phyloP scores from a whole-genome alignment of 208 protist genomes.

The Wallacemonas sp. region DNA sequence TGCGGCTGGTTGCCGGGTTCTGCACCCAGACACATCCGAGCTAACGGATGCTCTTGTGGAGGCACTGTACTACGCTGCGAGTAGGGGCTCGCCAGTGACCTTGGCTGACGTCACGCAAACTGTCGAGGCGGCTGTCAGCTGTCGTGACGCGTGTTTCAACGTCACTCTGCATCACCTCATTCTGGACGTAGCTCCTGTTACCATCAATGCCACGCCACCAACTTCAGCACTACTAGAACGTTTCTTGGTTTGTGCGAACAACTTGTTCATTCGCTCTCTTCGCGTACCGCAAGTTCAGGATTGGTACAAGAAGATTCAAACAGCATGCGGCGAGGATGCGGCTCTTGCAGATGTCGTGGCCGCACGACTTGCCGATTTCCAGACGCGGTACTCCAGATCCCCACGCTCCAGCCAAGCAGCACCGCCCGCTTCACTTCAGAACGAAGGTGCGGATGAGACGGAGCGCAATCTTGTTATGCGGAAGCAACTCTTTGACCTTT shows the following conservation, averaged over 20 bases:
- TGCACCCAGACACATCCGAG: conserved; percentile 26
- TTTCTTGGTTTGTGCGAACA: not conserved
- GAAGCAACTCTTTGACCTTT: not conserved
- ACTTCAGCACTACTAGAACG: not conserved
- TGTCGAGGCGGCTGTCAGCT: not conserved
- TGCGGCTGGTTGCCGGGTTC: conserved; percentile 38
- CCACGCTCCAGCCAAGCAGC: too few relatives aligned
- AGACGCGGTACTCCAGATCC: too few relatives aligned
- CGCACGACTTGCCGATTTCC: too few relatives aligned
- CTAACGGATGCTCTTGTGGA: conserved; percentile 43
- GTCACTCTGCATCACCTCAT: conserved; percentile 6
- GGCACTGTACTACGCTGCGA: conserved; percentile 27
- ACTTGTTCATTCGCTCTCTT: not conserved
- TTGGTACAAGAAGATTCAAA: not conserved
- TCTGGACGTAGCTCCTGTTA: not conserved
- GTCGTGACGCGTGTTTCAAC: not conserved
- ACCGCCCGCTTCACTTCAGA: not conserved
- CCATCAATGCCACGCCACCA: not conserved
- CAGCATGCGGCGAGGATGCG: not conserved
- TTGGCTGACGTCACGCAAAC: conserved; percentile 10
- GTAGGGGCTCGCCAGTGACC: conserved; percentile 18
- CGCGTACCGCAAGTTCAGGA: not conserved
- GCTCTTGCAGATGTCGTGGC: not conserved
- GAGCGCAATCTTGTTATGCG: not conserved
- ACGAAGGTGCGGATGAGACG: not conserved